Conservation (phyloP, 2,329 filamentous ascomycete species). For the Penicillium occitanis region DNA sequence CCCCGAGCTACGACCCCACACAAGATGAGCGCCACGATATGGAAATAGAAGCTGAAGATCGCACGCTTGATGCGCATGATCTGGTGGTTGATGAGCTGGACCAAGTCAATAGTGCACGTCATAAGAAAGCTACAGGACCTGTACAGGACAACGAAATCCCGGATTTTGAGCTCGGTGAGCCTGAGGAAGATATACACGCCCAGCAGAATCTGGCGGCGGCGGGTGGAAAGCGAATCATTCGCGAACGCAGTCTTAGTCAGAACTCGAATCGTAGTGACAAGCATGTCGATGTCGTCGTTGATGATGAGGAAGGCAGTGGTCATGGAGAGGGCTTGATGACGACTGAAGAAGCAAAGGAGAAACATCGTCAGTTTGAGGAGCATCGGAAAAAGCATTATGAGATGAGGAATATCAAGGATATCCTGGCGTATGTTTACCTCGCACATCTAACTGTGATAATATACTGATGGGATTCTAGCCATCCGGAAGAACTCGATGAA, state of each 20-base stretch:
- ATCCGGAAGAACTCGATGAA: constrained; percentile 66
- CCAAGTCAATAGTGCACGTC: constrained; percentile 39
- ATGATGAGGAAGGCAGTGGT: constrained; percentile 54
- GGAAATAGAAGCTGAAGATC: constrained; percentile 26
- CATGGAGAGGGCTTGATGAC: constrained; percentile 53
- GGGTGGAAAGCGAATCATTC: constrained; percentile 42
- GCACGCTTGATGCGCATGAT: constrained; percentile 66
- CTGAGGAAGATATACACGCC: constrained; percentile 67
- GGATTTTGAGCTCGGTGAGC: constrained; percentile 85
- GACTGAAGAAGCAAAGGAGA: constrained; percentile 75
- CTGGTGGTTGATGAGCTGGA: constrained; percentile 69
- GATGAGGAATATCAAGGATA: constrained; percentile 89
- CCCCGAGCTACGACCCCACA: constrained; percentile 82
- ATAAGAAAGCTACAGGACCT: constrained; percentile 40
- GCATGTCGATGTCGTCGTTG: constrained; percentile 85
- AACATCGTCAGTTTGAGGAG: constrained; percentile 88
- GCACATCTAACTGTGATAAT: neutral
- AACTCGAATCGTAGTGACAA: constrained; percentile 53
- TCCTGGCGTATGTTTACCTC: constrained; percentile 65
- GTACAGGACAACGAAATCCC: constrained; percentile 76
- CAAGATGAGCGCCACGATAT: constrained; percentile 68
- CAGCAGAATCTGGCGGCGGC: constrained; percentile 34
- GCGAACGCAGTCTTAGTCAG: constrained; percentile 41
- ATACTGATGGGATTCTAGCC: constrained; percentile 36
- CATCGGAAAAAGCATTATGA: constrained; percentile 96